Evolutionary conservation across 305 asterid genomes (phyloP), one percentile per base, ranked within the genome.

Genomic region (Fraxinus sp.): DNA sequence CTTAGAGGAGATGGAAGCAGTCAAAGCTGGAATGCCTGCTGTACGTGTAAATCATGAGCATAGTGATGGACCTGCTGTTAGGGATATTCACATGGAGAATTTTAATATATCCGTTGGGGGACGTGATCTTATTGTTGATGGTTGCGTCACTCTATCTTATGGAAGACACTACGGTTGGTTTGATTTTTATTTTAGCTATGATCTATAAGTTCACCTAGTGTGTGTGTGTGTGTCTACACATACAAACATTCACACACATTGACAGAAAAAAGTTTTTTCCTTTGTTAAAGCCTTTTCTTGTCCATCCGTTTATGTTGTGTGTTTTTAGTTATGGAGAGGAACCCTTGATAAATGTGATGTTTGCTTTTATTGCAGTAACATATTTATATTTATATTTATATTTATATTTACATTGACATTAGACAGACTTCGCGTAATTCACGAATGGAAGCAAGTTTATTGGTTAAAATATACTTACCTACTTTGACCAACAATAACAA

Each of bases 81-180:
- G 97, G 89, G 99, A 96, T 90, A 90, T 96, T 77, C 99, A 90
- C 88, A 89, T 96, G 98, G 97, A 94, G 86, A 93, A 92, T 86
- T 96, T 96, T 87, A 94, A 86, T 86, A 85, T 96, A 83, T 92
- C 99, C 83, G 98, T 96, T 55, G 99, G 98, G 83, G 99, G 99
- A 33, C 97, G 97, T 76, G 99, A 96, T 85, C 98, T 96, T 77
- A 96, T 96, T 84, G 92, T 90, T 82, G 98, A 94, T 89, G 98
- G 98, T 72, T 83, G 91, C 79, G 91, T 96, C 79, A 96, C 98
- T 4, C 92, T 96, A 87, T 90, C 99, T 82, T 81, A 71, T 85
- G 99, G 99, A 86, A 91, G 98, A 86, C 98, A 96, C 87, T 96
- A 94, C 79, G 99, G 99, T 96, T 87, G 81, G 98, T 89, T 80